Percentiles rank a stretch among this genome's conserved stretches.
Evolutionary conservation across 1,139 yeast genomes (phyloP).

Genomic region (Casaregolazyma lundiana): DNA sequence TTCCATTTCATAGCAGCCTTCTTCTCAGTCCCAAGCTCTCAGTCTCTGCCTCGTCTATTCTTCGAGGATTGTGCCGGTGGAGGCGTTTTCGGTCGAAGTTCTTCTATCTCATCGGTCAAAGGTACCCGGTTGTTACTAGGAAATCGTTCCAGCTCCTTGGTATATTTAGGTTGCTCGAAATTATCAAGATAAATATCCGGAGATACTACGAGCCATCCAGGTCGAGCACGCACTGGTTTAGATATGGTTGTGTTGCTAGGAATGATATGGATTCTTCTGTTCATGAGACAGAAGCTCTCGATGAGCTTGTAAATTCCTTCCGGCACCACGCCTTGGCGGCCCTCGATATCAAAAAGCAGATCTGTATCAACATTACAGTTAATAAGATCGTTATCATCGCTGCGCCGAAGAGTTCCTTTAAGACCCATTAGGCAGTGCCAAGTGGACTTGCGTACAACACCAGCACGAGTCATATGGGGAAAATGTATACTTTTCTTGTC

Average conservation of each 20-base stretch:
- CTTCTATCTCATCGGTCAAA: conserved; percentile 67
- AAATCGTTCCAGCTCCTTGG: conserved; percentile 35
- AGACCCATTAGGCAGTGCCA: conserved; percentile 99
- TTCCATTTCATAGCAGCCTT: background rate
- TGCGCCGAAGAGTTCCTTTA: conserved; percentile 86
- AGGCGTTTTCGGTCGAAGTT: conserved; percentile 80
- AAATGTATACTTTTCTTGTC: conserved; percentile 25
- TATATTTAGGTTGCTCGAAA: conserved; percentile 48
- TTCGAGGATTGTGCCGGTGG: conserved; percentile 20
- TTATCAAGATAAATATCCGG: conserved; percentile 78
- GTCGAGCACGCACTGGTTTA: conserved; percentile 61
- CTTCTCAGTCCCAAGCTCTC: background rate
- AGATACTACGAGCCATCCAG: conserved; percentile 88
- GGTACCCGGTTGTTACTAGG: conserved; percentile 47
- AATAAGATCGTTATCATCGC: conserved; percentile 76
- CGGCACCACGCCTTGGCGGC: conserved; percentile 54
- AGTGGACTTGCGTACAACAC: conserved; percentile 27
- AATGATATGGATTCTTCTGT: conserved; percentile 75
- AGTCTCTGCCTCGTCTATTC: conserved; percentile 5
- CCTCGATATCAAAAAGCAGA: conserved; percentile 51
- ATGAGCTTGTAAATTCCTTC: conserved; percentile 72
- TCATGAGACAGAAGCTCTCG: conserved; percentile 85
- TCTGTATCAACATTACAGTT: conserved; percentile 94
- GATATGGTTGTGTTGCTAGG: conserved; percentile 48
- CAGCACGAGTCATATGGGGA: conserved; percentile 19